Evolutionary conservation across 2,329 filamentous ascomycete species (phyloP), one percentile per base, ranked within the genome.

Genomic region (Balansia obtecta): DNA sequence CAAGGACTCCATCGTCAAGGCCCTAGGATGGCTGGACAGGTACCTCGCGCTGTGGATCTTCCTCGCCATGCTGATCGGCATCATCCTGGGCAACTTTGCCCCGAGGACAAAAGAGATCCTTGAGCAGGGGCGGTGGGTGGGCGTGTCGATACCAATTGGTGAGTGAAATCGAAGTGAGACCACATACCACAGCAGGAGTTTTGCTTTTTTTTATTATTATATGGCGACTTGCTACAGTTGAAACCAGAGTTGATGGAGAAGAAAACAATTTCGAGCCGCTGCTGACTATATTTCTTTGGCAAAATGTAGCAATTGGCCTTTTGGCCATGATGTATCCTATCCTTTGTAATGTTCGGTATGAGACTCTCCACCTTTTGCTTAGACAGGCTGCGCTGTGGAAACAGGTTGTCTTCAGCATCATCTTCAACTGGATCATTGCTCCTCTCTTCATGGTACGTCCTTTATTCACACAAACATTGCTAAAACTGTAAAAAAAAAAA

Each of bases 301-400:
- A 27, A 27, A 27, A 27, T 34, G 1, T 16, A 86, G 87, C 88
- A 0, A 70, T 94, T 45, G 88, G 88, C 0, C 69, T 95, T 1
- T 73, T 95, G 1, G 82, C 94, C 41, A 95, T 95, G 88, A 95
- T 95, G 87, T 95, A 93, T 61, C 89, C 88, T 0, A 94, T 95
- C 53, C 71, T 95, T 0, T 94, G 87, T 74, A 93, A 93, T 64
- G 85, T 94, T 6, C 80, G 80, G 40, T 93, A 81, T 65, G 88
- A 94, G 63, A 77, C 79, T 0, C 68, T 94, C 10, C 86, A 88
- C 63, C 68, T 76, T 2, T 70, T 88, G 4, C 76, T 93, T 52
- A 64, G 68, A 2, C 71, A 80, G 2, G 72, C 72, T 2, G 70
- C 71, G 0, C 70, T 94, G 2, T 95, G 86, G 88, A 78, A 80